Conservation (phyloP, 805 yeast genomes). For the Deakozyma indianensis region DNA sequence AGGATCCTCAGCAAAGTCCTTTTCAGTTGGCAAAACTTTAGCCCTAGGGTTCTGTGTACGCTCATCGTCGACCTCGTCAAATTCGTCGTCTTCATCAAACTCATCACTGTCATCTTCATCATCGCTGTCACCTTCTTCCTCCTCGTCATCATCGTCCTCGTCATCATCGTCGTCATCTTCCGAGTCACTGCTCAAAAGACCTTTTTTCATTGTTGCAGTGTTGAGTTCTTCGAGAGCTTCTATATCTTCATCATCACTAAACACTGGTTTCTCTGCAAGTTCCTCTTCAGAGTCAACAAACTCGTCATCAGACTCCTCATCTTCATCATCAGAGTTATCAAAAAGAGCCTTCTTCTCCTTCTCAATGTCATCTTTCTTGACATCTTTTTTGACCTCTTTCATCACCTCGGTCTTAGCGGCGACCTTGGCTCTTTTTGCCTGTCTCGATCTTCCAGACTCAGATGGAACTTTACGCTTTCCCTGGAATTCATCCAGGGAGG, state of each 20-base stretch:
- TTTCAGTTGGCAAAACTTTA: background rate
- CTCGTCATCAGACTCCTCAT: constrained; percentile 32
- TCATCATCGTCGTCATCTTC: constrained; percentile 9
- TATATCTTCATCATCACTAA: constrained; percentile 61
- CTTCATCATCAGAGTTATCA: constrained; percentile 51
- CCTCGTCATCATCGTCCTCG: constrained; percentile 7
- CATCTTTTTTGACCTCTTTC: constrained; percentile 13
- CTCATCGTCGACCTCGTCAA: background rate
- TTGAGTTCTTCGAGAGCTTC: constrained; percentile 30
- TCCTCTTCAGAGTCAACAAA: constrained; percentile 51
- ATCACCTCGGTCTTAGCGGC: constrained; percentile 12
- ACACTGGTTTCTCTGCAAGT: constrained; percentile 45
- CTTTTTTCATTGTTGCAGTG: constrained; percentile 14
- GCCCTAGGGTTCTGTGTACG: background rate
- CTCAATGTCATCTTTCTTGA: constrained; percentile 5
- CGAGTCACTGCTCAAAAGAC: constrained; percentile 10
- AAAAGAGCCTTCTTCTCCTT: constrained; percentile 29
- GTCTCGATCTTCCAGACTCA: constrained; percentile 15
- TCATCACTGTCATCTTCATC: constrained; percentile 11
- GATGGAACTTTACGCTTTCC: constrained; percentile 15
- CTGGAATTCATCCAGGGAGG: constrained; percentile 68
- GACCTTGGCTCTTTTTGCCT: constrained; percentile 16
- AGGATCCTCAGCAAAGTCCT: background rate
- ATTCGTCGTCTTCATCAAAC: background rate
- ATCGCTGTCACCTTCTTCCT: constrained; percentile 11